phyloP scores from a whole-genome alignment of 805 yeast genomes.

The Saccharomycopsis babjevae region DNA sequence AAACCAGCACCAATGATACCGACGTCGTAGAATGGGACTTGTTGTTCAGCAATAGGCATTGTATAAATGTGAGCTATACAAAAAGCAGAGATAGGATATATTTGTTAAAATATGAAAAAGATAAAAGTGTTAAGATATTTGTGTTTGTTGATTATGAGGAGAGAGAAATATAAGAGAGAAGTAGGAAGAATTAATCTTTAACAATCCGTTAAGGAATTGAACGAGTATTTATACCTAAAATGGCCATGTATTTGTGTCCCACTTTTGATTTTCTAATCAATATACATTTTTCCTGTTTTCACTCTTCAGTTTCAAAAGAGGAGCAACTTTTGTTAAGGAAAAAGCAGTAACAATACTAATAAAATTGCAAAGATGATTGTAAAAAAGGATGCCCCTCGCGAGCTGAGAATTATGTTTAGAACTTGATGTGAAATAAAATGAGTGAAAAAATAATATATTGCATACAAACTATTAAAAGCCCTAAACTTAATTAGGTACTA shows the following conservation, averaged over 20 bases:
- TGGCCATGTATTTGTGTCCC: not conserved
- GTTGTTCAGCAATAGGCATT: conserved; percentile 12
- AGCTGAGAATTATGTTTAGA: not conserved
- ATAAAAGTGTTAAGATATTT: not conserved
- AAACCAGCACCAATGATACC: conserved; percentile 20
- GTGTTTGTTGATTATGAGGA: not conserved
- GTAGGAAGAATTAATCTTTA: not conserved
- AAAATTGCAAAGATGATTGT: too few relatives aligned
- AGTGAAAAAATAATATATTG: not conserved
- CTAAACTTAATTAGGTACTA: not conserved
- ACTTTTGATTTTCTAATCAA: not conserved
- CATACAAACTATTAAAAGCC: not conserved
- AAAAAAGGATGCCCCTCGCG: not conserved
- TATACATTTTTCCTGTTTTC: not conserved
- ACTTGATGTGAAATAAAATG: not conserved
- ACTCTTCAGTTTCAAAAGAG: too few relatives aligned
- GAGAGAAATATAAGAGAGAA: not conserved
- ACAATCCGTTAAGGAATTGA: not conserved
- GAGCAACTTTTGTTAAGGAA: too few relatives aligned
- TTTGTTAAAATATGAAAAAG: not conserved
- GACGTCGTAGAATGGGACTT: conserved; percentile 16
- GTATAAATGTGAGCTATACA: not conserved
- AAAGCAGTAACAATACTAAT: too few relatives aligned
- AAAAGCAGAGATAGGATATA: not conserved
- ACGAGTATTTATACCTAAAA: not conserved